A percentile compares a stretch with the other conserved stretches of the same genome.
phyloP scores from a whole-genome alignment of 805 yeast genomes.

The Metschnikowia baotianmanensis region DNA sequence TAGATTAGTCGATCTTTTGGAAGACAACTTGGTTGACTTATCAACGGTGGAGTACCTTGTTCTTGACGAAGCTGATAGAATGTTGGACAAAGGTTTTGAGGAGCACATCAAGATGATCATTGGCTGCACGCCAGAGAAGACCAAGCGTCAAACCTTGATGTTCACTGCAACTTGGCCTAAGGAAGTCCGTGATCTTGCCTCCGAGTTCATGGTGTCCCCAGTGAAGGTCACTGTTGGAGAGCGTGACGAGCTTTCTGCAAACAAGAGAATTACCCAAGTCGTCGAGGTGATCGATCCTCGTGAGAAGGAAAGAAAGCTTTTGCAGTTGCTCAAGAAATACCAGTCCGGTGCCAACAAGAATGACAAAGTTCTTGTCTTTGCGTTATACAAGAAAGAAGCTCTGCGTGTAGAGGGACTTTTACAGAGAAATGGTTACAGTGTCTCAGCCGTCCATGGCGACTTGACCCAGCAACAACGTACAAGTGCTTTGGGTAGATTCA shows the following conservation, averaged over 20 bases:
- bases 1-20: slow-evolving; percentile 82
- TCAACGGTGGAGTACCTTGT: slow-evolving; percentile 72
- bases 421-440: slow-evolving; percentile 67
- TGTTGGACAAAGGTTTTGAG: slow-evolving; percentile 98
- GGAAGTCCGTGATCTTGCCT: slow-evolving; percentile 90
- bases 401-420: slow-evolving; percentile 80
- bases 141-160: slow-evolving; percentile 86
- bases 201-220: slow-evolving; percentile 79
- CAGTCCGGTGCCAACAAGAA: slow-evolving; percentile 60
- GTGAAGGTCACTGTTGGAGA: slow-evolving; percentile 91
- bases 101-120: slow-evolving; percentile 89
- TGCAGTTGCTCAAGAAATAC: slow-evolving; percentile 71
- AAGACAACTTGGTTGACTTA: slow-evolving; percentile 80
- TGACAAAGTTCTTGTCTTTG: slow-evolving; percentile 88
- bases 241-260: slow-evolving; percentile 90
- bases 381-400: slow-evolving; percentile 96
- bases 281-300: slow-evolving; percentile 84
- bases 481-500: slow-evolving; percentile 79
- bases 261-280: slow-evolving; percentile 87
- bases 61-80: slow-evolving; percentile 97
- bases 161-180: slow-evolving; percentile 99
- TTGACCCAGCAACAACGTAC: slow-evolving; percentile 90
- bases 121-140: slow-evolving; percentile 47
- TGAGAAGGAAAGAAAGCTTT: slow-evolving; percentile 72
- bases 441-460: slow-evolving; percentile 97